Evolutionary conservation across 257 asterid genomes (phyloP), one percentile per base, ranked within the genome.

Genomic region (Scutellaria minor): DNA sequence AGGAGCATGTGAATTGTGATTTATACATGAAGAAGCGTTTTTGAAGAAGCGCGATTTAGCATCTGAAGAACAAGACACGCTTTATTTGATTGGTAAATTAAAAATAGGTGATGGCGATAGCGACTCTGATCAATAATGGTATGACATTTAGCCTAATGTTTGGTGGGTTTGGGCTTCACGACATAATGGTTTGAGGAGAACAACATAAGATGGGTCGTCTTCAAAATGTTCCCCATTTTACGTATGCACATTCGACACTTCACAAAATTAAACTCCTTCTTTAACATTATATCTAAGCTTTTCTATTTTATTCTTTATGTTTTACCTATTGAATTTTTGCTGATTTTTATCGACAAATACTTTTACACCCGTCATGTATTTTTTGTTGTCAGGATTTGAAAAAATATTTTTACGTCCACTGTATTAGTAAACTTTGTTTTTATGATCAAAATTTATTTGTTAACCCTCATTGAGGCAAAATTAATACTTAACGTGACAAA

Each of bases 31-130:
- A 31, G 37, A 4, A 0, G 37, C 37, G 5, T 31, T 31, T 31
- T 31, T 31, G 37, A 31, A 31, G 37, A 24, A 24, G 27, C 27
- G 27, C 2, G 14, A 12, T 47, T 47, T 12, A 47, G 11, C 55
- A 50, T 68, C 44, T 68, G 55, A 40, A 55, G 13, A 53, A 18
- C 55, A 69, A 69, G 24, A 15, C 62, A 40, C 6, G 40, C 41
- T 7, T 62, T 39, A 63, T 39, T 44, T 62, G 54, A 63, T 39
- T 63, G 53, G 15, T 9, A 13, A 63, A 5, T 3, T 20, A 4
- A 50, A 42, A 24, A 65, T n/a, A 3, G 53, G n/a, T 52, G 42
- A 22, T 68, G 10, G 10, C 15, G 74, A 69, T 53, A 39, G 64
- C 24, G 55, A 68, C 53, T 54, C 40, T 41, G 53, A 37, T 54